Evolutionary conservation across 495 filamentous ascomycete species (phyloP), one percentile per base, ranked within the genome.

Genomic region (Aspergillus saccharolyticus): DNA sequence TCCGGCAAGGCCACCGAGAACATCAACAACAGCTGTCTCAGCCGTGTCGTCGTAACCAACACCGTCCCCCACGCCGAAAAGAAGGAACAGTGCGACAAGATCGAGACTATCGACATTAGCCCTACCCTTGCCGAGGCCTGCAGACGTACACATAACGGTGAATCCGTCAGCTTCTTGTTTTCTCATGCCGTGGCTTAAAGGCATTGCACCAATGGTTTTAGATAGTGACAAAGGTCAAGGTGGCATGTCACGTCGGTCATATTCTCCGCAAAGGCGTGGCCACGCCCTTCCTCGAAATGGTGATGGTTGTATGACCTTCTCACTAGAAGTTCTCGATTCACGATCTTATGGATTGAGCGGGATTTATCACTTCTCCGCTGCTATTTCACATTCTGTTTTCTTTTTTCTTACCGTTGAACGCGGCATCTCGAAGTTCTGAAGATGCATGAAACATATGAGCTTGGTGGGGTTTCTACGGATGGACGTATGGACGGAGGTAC

Each of bases 141-240:
- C 64, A 80, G 94, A 58, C 85, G 94, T 64, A 98, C 95, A 19
- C 94, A 98, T 74, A 98, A 98, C 67, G 94, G 93, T 57, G 88
- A 91, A 77, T 91, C 88, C 56, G 91, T 96, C 21, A 91, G 87
- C 54, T 97, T 96, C 76, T 74, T 97, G 64, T 97, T 97, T 76
- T 95, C 88, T 55, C 91, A 97, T 73, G 89, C 91, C 45, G 75
- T 78, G 54, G 71, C 70, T 62, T 80, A 71, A 67, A 39, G n/a
- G n/a, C n/a, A n/a, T n/a, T 51, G 39, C 33, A 15, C 14, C 33
- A 24, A 20, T 46, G 24, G 47, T 25, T 30, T 9, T 15, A 21
- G 55, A 50, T 25, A 14, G 24, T 52, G 14, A n/a, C 5, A 6
- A 44, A 15, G 57, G 17, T 17, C 22, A 8, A 25, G 46, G n/a